Conservation (phyloP, 306 rosid species). For the Trichosanthes truncata region DNA sequence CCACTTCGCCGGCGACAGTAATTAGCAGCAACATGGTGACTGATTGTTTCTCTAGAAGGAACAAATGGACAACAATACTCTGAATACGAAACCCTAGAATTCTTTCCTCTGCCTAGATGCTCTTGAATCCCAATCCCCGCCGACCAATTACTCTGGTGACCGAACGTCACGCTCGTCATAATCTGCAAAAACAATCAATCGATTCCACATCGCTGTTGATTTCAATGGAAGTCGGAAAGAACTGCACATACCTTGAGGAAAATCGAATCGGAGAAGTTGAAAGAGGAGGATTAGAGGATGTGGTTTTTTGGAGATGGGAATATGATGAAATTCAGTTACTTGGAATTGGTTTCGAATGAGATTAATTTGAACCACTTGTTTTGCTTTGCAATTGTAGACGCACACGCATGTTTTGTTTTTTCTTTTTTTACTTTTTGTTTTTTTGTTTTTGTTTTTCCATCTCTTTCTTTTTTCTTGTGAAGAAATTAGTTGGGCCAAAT, state of each 20-base stretch:
- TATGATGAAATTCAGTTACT: neutral
- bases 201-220: neutral
- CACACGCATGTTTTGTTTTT: neutral
- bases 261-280: neutral
- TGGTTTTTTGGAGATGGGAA: neutral
- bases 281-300: neutral
- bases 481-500: neutral
- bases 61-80: slow-evolving; percentile 25
- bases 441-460: neutral
- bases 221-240: neutral
- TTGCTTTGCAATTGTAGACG: neutral
- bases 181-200: slow-evolving; percentile 20
- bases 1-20: slow-evolving; percentile 22
- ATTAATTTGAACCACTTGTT: slow-evolving; percentile 6
- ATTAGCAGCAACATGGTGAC: slow-evolving; percentile 24
- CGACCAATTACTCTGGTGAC: slow-evolving; percentile 58
- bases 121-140: slow-evolving; percentile 54
- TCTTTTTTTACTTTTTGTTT: neutral
- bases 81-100: slow-evolving; percentile 38
- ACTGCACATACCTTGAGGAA: neutral
- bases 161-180: slow-evolving; percentile 60
- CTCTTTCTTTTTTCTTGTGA: neutral
- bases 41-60: slow-evolving; percentile 39
- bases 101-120: slow-evolving; percentile 30
- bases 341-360: neutral